Evolutionary conservation across 305 asterid species (phyloP).

Genomic region (Andrographis paniculata): DNA sequence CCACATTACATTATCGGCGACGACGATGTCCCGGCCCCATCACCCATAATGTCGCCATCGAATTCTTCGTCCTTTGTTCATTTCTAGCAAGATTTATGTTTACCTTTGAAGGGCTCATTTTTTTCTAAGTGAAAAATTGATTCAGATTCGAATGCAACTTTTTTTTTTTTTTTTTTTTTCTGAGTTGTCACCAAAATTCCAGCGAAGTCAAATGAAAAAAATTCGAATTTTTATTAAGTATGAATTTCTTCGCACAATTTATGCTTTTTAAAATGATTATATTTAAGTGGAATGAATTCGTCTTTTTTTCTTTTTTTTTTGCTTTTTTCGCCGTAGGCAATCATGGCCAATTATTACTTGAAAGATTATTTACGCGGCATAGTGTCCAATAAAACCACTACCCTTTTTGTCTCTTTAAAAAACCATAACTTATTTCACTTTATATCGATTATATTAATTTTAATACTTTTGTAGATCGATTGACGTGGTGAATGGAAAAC

Average conservation of each 20-base stretch:
- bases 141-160: no score
- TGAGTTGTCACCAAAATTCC: no score
- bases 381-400: conserved; percentile 35
- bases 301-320: conserved; percentile 15
- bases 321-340: no score
- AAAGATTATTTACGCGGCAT: conserved; percentile 40
- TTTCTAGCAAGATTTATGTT: conserved; percentile 10
- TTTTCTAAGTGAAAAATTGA: conserved; percentile 23
- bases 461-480: no score
- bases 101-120: conserved; percentile 20
- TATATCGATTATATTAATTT: no score
- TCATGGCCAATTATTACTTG: conserved; percentile 32
- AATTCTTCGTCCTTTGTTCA: conserved; percentile 8
- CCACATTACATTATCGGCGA: conserved; percentile 41
- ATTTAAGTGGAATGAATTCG: conserved; percentile 32
- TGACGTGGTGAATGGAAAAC: no score
- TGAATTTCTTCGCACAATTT: conserved; percentile 15
- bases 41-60: conserved; percentile 17
- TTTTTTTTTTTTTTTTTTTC: no score
- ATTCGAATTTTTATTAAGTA: no score
- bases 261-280: conserved; percentile 23
- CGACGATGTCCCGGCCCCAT: conserved; percentile 35
- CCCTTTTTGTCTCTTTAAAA: conserved; percentile 42
- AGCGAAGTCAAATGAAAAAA: no score
- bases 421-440: no score